Evolutionary conservation across 2,329 filamentous ascomycete genomes (phyloP).

Genomic region (Neofusicoccum umdonicola): DNA sequence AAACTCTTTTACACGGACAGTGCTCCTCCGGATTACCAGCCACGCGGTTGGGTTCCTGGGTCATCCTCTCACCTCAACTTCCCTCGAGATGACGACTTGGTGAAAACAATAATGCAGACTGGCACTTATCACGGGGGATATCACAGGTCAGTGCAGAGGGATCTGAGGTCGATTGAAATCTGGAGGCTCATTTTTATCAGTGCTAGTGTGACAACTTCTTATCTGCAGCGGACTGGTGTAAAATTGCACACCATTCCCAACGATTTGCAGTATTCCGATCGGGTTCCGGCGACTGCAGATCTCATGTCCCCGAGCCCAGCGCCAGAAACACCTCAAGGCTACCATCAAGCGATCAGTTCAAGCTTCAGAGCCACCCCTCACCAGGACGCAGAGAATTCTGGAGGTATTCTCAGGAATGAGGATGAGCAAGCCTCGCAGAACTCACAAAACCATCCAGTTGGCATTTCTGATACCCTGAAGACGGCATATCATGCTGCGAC

Average conservation of each 20-base stretch:
- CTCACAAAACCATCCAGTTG: too few relatives aligned
- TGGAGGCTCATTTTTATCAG: conserved; percentile 27
- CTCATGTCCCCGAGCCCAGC: not conserved
- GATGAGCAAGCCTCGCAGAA: too few relatives aligned
- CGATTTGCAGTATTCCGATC: not conserved
- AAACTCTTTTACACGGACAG: conserved; percentile 44
- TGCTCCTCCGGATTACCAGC: conserved; percentile 39
- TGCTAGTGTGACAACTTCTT: not conserved
- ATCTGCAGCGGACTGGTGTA: not conserved
- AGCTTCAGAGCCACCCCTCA: too few relatives aligned
- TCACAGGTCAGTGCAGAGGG: conserved; percentile 34
- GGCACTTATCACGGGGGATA: conserved; percentile 37
- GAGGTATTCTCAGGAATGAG: too few relatives aligned
- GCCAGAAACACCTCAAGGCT: not conserved
- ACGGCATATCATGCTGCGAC: too few relatives aligned
- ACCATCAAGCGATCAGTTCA: too few relatives aligned
- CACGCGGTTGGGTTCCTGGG: conserved; percentile 39
- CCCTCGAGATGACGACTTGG: conserved; percentile 38
- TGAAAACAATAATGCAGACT: conserved; percentile 33
- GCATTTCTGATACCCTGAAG: too few relatives aligned
- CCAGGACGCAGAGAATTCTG: too few relatives aligned
- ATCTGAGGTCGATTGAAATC: not conserved
- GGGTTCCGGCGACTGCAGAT: not conserved
- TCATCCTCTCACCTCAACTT: conserved; percentile 34
- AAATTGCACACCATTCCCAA: not conserved